Percentiles rank a stretch among this genome's conserved stretches.
These are phyloP conservation scores for Peronosclerospora sorghi DNA, from an alignment of 352 stramenopile genomes.

Conservation along the genomic window DNA sequence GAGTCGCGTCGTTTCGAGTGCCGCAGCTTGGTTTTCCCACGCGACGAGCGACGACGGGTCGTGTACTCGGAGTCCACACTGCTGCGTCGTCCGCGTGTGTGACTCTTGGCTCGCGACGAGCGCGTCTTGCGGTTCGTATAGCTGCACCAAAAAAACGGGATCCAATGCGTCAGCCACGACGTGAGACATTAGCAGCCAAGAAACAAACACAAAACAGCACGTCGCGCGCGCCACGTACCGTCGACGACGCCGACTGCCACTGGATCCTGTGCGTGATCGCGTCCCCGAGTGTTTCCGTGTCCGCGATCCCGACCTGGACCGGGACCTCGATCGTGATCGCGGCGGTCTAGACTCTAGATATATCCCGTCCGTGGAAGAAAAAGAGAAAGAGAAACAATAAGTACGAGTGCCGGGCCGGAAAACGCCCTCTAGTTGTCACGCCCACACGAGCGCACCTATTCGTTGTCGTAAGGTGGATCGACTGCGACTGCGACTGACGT, in stretches of 20 bases:
- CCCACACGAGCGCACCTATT: slow-evolving; percentile 9
- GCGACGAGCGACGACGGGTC: slow-evolving; percentile 9
- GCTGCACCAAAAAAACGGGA: too few relatives aligned
- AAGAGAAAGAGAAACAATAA: not conserved
- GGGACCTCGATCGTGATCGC: slow-evolving; percentile 15
- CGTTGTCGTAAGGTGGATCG: slow-evolving; percentile 18
- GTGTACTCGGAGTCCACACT: slow-evolving; percentile 14
- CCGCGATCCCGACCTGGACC: slow-evolving; percentile 23
- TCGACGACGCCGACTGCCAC: slow-evolving; percentile 12
- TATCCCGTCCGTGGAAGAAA: not conserved
- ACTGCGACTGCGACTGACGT: slow-evolving; percentile 12
- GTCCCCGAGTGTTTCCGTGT: slow-evolving; percentile 17
- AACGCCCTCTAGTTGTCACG: not conserved
- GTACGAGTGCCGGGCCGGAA: not conserved
- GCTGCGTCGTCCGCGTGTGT: slow-evolving; percentile 10
- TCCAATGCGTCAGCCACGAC: too few relatives aligned
- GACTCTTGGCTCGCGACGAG: slow-evolving; percentile 13
- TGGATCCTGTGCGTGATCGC: slow-evolving; percentile 15
- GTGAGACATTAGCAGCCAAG: too few relatives aligned
- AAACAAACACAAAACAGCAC: too few relatives aligned
- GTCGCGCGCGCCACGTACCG: too few relatives aligned
- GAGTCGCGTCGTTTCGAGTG: slow-evolving; percentile 21
- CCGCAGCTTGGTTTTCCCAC: slow-evolving; percentile 23
- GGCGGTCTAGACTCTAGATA: slow-evolving; percentile 14
- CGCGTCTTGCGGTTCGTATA: slow-evolving; percentile 16